Evolutionary conservation across 1,284 basidiomycete genomes (phyloP), one percentile per base, ranked within the genome.

Genomic region (Crepidotus sp.): DNA sequence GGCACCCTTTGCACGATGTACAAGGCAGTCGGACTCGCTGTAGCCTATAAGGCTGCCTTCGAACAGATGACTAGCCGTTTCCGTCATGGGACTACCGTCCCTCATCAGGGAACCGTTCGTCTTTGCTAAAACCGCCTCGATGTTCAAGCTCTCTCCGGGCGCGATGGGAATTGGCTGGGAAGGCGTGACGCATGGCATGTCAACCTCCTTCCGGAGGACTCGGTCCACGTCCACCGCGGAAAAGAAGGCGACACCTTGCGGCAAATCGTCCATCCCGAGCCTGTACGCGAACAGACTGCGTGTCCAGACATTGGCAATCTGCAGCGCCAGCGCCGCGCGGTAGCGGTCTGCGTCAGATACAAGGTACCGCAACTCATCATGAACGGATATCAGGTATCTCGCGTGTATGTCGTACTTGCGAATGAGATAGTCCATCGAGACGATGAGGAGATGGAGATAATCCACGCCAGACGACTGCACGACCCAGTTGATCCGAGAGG

Each of bases 391-490:
- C 51, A 98, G 84, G 64, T 96, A 98, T 5, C 95, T 77, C 1
- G 94, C 95, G 6, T 85, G 59, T 61, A 98, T 97, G 55, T 77
- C 68, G 67, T 96, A 98, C 41, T 76, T 81, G 40, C 66, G 60
- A 50, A 85, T 80, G 15, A 98, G 76, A 63, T 97, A 77, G 50
- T 95, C 82, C 93, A 98, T 98, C 1, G 92, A 77, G 21, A 94
- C 88, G 57, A 98, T 92, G 46, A 98, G 78, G 36, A 99, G 78
- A 59, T 98, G 95, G 10, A 98, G 79, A 59, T 99, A 98, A 65
- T 98, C 95, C 32, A 98, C 95, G 15, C 95, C 96, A 0, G 92
- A 97, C 6, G 92, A 96, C 61, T 98, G 96, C 6, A 99, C 96
- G 38, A 96, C 96, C 96, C 96, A 98, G 61, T 99, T 99, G 68